A percentile compares a stretch with the other conserved stretches of the same genome.
phyloP scores from a whole-genome alignment of 805 yeast genomes.

The Yueomyces sp. region DNA sequence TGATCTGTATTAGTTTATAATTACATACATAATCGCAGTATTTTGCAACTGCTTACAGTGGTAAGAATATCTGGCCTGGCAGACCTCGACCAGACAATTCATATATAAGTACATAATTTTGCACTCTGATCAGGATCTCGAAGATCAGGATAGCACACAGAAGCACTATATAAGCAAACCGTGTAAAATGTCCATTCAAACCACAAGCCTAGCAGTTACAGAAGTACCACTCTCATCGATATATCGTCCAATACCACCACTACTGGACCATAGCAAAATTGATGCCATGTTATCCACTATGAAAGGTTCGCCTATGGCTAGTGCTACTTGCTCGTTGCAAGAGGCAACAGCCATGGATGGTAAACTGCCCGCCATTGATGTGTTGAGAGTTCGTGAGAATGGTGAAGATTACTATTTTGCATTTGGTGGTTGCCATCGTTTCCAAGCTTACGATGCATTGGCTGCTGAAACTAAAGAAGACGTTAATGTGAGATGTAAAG shows the following conservation, averaged over 20 bases:
- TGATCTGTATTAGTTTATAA: no score
- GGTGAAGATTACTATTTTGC: constrained; percentile 61
- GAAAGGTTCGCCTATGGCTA: constrained; percentile 48
- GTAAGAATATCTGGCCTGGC: no score
- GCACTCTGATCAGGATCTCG: neutral
- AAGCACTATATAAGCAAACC: neutral
- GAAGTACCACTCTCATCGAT: constrained; percentile 57
- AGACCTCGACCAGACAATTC: no score
- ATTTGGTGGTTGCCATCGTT: constrained; percentile 84
- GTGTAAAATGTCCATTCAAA: constrained; percentile 51
- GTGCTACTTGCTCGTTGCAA: constrained; percentile 40
- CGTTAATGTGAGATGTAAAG: constrained; percentile 48
- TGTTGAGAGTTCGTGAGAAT: constrained; percentile 48
- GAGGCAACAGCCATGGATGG: constrained; percentile 31
- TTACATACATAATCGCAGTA: no score
- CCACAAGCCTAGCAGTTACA: constrained; percentile 37
- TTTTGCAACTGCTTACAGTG: no score
- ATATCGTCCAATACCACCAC: constrained; percentile 76
- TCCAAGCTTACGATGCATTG: constrained; percentile 65
- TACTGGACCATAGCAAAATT: constrained; percentile 58
- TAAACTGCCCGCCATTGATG: constrained; percentile 74
- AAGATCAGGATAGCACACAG: neutral
- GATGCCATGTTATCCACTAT: constrained; percentile 67
- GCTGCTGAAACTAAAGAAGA: constrained; percentile 23
- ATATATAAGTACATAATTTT: no score